A percentile compares a stretch with the other conserved stretches of the same genome.
Evolutionary conservation across 257 asterid genomes (phyloP).

Genomic region (Scutellaria minor): DNA sequence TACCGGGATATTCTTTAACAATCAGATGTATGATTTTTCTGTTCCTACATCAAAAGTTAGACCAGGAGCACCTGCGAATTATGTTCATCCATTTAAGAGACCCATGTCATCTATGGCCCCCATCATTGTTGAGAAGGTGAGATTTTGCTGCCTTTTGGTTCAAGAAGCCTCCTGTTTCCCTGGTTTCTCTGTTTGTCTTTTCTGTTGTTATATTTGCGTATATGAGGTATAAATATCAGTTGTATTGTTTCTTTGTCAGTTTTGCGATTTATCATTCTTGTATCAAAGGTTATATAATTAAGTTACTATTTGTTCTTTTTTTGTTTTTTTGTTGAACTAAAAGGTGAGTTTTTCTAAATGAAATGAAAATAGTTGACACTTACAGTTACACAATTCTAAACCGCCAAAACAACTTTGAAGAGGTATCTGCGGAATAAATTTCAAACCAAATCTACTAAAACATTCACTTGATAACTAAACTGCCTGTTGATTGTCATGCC

Average conservation of each 20-base stretch:
- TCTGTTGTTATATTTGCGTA: neutral
- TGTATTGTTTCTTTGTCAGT: neutral
- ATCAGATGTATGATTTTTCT: conserved; percentile 62
- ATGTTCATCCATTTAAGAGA: conserved; percentile 47
- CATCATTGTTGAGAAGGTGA: conserved; percentile 47
- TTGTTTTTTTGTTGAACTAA: neutral
- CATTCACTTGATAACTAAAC: neutral
- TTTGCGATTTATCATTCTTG: neutral
- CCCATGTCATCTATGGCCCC: conserved; percentile 64
- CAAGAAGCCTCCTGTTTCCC: neutral
- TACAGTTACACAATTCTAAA: neutral
- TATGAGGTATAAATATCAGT: neutral
- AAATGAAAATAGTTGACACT: neutral
- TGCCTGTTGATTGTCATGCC: neutral
- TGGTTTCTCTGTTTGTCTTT: neutral
- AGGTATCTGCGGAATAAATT: no score
- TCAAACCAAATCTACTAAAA: neutral
- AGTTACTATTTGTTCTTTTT: neutral
- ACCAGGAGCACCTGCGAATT: conserved; percentile 59
- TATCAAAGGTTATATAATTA: neutral
- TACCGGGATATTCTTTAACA: conserved; percentile 59
- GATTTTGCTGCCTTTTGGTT: no score
- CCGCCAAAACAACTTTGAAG: no score
- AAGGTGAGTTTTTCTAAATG: neutral
- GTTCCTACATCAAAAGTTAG: conserved; percentile 37